Evolutionary conservation across 2,329 filamentous ascomycete species (phyloP).

Genomic region (Epichloe brachyelytri): DNA sequence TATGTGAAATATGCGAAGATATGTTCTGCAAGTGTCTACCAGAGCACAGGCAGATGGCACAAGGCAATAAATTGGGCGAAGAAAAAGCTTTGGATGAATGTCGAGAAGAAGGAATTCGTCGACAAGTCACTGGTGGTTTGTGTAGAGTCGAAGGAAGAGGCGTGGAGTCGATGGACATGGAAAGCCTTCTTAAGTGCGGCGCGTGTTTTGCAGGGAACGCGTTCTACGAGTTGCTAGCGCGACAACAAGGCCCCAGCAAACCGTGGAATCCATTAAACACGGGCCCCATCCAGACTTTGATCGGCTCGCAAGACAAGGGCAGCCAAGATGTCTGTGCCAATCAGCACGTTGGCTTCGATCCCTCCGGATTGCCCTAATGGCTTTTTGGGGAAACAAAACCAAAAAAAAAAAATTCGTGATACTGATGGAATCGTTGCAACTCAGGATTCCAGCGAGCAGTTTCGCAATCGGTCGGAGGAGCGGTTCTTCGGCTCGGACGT

Average conservation of each 20-base stretch:
- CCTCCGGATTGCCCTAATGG: too few species aligned
- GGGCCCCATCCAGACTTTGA: constrained; percentile 8
- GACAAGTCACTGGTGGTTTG: constrained; percentile 7
- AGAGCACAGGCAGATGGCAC: constrained; percentile 13
- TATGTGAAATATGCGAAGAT: constrained; percentile 12
- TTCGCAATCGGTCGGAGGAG: not conserved
- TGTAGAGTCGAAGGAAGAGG: constrained; percentile 11
- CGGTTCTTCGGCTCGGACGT: constrained; percentile 1
- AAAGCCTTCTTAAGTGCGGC: constrained; percentile 24
- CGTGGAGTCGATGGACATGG: constrained; percentile 8
- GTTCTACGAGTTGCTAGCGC: constrained; percentile 21
- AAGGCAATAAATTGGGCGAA: not conserved
- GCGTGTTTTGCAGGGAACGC: constrained; percentile 19
- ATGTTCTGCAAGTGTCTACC: constrained; percentile 13
- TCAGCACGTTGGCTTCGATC: not conserved
- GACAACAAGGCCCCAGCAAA: constrained; percentile 12
- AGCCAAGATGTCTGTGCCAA: not conserved
- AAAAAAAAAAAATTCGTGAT: too few species aligned
- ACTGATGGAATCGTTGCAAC: too few species aligned
- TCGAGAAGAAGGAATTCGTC: constrained; percentile 1
- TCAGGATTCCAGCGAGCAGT: not conserved
- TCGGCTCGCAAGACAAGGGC: not conserved
- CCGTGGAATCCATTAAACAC: constrained; percentile 16
- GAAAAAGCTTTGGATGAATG: not conserved
- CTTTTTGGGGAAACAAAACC: too few species aligned